phyloP scores from a whole-genome alignment of 306 rosid genomes.

The Citrullus mucosospermus region DNA sequence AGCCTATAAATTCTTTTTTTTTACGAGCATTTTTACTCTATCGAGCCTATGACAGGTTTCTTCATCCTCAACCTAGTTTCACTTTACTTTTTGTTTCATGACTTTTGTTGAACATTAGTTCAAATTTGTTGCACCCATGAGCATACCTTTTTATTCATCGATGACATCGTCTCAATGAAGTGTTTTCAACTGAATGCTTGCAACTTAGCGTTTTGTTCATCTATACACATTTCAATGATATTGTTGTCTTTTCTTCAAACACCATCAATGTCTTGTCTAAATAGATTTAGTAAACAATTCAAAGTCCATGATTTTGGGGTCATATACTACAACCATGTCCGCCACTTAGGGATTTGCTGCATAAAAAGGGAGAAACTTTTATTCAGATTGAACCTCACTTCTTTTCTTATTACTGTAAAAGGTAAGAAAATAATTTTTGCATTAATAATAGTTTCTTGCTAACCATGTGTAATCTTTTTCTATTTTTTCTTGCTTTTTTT shows the following conservation, averaged over 20 bases:
- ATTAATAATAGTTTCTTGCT: neutral
- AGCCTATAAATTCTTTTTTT: too few species aligned
- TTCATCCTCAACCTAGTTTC: too few species aligned
- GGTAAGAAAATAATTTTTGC: neutral
- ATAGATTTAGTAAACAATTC: conserved; percentile 14
- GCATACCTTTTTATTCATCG: too few species aligned
- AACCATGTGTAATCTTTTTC: neutral
- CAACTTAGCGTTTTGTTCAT: too few species aligned
- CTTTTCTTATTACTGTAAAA: neutral
- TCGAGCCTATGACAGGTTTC: too few species aligned
- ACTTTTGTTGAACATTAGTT: too few species aligned
- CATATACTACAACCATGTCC: conserved; percentile 32
- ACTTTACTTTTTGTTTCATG: too few species aligned
- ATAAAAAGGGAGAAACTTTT: neutral
- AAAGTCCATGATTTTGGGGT: conserved; percentile 33
- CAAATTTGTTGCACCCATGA: too few species aligned
- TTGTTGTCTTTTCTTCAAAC: conserved; percentile 17
- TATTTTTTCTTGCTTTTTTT: too few species aligned
- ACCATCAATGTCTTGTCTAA: conserved; percentile 9
- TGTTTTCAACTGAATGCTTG: too few species aligned
- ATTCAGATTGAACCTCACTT: neutral
- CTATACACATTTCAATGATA: neutral
- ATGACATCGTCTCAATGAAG: too few species aligned
- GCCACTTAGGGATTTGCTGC: conserved; percentile 26
- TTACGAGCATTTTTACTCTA: too few species aligned